A percentile compares a stretch with the other conserved stretches of the same genome.
phyloP scores from a whole-genome alignment of 352 stramenopile species.

The Pelagophyceae sp. region DNA sequence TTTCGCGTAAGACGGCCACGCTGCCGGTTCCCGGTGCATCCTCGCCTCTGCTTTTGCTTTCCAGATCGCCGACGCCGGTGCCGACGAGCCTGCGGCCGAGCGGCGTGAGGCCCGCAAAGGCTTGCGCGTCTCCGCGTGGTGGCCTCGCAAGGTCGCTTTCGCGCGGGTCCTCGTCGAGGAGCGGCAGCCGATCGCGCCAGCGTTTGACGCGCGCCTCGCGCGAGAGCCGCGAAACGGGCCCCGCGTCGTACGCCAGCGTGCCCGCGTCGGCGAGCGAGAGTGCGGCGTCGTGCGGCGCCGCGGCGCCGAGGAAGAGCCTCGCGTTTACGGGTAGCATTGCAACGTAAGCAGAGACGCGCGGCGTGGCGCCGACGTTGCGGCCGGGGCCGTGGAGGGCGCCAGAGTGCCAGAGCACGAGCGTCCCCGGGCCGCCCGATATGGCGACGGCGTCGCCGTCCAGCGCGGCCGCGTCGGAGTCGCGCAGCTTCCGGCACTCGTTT shows the following conservation, averaged over 20 bases:
- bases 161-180: constrained; percentile 11
- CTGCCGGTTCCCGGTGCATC: too few species aligned
- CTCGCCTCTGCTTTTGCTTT: too few species aligned
- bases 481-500: neutral
- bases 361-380: neutral
- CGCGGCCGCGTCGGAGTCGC: neutral
- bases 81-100: constrained; percentile 14
- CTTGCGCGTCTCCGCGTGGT: neutral
- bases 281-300: neutral
- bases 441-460: neutral
- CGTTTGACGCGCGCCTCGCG: neutral
- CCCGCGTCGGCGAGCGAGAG: constrained; percentile 1
- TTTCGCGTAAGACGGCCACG: too few species aligned
- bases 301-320: neutral
- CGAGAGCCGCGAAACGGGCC: neutral
- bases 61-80: too few species aligned
- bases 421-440: neutral
- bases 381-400: neutral
- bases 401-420: constrained; percentile 10
- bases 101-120: neutral
- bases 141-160: neutral
- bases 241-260: neutral
- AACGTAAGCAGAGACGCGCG: constrained; percentile 16
- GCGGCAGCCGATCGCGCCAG: constrained; percentile 6
- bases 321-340: constrained; percentile 18